These are phyloP conservation scores for Aureobasidium sp. DNA, from an alignment of 2,329 filamentous ascomycete genomes.

Conservation along the genomic window DNA sequence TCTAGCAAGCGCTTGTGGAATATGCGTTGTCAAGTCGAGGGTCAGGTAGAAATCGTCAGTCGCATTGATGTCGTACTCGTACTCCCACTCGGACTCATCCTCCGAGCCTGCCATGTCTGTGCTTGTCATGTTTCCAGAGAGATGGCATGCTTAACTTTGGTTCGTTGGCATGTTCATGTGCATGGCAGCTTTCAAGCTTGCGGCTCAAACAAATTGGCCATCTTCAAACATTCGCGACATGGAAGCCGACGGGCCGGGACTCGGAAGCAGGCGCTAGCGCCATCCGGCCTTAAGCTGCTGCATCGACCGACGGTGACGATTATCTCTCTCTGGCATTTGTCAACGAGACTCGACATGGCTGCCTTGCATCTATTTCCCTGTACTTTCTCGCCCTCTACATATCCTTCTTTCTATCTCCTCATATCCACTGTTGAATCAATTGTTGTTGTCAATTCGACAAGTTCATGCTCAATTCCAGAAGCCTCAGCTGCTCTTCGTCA, in stretches of 20 bases:
- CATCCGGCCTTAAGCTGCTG: background rate
- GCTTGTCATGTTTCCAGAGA: constrained; percentile 6
- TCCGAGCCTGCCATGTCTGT: constrained; percentile 6
- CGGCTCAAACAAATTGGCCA: background rate
- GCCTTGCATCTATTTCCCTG: background rate
- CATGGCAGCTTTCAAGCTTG: background rate
- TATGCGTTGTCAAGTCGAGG: constrained; percentile 48
- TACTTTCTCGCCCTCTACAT: background rate
- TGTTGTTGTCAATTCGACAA: background rate
- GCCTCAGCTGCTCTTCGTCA: background rate
- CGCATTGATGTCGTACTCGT: constrained; percentile 41
- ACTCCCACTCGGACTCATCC: constrained; percentile 18
- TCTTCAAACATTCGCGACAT: background rate
- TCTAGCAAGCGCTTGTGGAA: constrained; percentile 23
- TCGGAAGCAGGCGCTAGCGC: constrained; percentile 1
- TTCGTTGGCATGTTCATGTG: background rate
- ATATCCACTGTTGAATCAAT: background rate
- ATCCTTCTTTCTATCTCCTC: background rate
- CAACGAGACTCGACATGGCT: background rate
- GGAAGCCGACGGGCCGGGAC: background rate
- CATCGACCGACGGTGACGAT: background rate
- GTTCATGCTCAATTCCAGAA: background rate
- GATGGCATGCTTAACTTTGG: background rate
- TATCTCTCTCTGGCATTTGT: background rate
- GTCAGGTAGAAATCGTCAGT: constrained; percentile 55